Percentiles rank a stretch among this genome's conserved stretches.
phyloP scores from a whole-genome alignment of 495 filamentous ascomycete genomes.

The Margaritispora aquatica region DNA sequence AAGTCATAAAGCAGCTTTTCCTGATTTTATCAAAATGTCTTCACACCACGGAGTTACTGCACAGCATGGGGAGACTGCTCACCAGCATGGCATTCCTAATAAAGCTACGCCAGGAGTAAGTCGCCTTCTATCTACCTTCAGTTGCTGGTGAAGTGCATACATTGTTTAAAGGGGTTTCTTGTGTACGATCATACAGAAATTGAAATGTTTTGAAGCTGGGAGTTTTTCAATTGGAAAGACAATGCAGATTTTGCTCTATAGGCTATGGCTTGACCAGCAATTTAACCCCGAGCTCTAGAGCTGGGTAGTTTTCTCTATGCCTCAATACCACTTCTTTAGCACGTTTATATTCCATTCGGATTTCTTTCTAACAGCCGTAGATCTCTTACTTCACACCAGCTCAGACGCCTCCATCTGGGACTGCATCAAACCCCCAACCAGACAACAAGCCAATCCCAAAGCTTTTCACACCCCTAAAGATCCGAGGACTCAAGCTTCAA shows the following conservation, averaged over 20 bases:
- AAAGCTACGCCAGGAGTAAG: slow-evolving; percentile 16
- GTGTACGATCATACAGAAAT: too few relatives aligned
- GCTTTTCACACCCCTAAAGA: slow-evolving; percentile 59
- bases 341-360: too few relatives aligned
- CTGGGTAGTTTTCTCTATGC: too few relatives aligned
- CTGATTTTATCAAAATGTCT: slow-evolving; percentile 17
- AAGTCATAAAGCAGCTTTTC: background rate
- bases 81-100: slow-evolving; percentile 11
- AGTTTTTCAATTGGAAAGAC: too few relatives aligned
- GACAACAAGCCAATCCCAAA: slow-evolving; percentile 53
- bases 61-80: slow-evolving; percentile 8
- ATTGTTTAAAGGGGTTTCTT: too few relatives aligned
- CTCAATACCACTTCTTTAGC: too few relatives aligned
- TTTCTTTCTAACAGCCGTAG: slow-evolving; percentile 7
- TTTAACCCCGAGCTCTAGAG: background rate
- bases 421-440: slow-evolving; percentile 53
- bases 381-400: slow-evolving; percentile 64
- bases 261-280: too few relatives aligned
- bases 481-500: slow-evolving; percentile 52
- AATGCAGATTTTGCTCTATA: too few relatives aligned
- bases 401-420: slow-evolving; percentile 59
- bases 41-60: slow-evolving; percentile 10
- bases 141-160: too few relatives aligned
- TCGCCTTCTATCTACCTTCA: too few relatives aligned
- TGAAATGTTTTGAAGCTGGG: too few relatives aligned